Percentiles rank a stretch among this genome's conserved stretches.
Evolutionary conservation across 805 yeast species (phyloP).

Genomic region (Candida dajiaensis): DNA sequence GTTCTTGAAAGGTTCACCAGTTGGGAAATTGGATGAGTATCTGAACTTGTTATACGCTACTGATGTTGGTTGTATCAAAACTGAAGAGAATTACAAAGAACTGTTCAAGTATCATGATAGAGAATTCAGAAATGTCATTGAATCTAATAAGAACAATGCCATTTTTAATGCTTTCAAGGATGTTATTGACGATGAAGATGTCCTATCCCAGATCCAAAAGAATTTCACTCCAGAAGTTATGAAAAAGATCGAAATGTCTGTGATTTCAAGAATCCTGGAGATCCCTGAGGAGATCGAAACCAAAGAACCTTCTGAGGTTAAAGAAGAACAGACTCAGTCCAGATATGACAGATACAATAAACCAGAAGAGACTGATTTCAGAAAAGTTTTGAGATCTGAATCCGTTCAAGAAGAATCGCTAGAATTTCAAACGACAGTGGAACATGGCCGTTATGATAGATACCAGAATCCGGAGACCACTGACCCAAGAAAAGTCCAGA

Average conservation of each 20-base stretch:
- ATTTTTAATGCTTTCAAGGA: constrained; percentile 15
- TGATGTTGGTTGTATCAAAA: constrained; percentile 21
- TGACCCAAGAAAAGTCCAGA: not conserved
- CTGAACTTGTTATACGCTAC: constrained; percentile 30
- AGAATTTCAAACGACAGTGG: not conserved
- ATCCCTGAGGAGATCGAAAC: constrained; percentile 40
- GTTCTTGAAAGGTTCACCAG: constrained; percentile 17
- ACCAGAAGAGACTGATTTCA: constrained; percentile 5
- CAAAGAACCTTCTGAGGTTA: not conserved
- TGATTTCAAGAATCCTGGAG: constrained; percentile 56
- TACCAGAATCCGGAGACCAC: constrained; percentile 1
- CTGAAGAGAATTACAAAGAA: constrained; percentile 21
- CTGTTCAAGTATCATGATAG: constrained; percentile 17
- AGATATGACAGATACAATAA: constrained; percentile 4
- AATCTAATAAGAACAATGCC: constrained; percentile 14
- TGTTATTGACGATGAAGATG: constrained; percentile 18
- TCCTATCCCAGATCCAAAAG: constrained; percentile 14
- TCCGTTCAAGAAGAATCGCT: not conserved
- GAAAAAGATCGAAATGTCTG: constrained; percentile 34
- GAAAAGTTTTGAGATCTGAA: constrained; percentile 1
- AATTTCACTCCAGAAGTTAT: constrained; percentile 11
- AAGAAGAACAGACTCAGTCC: not conserved
- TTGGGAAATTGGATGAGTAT: constrained; percentile 25
- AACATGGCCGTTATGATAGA: not conserved
- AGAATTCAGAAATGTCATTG: constrained; percentile 15